These are phyloP conservation scores for Vitis hybrid DNA, from an alignment of 177 flowering plant genomes.

Conservation along the genomic window DNA sequence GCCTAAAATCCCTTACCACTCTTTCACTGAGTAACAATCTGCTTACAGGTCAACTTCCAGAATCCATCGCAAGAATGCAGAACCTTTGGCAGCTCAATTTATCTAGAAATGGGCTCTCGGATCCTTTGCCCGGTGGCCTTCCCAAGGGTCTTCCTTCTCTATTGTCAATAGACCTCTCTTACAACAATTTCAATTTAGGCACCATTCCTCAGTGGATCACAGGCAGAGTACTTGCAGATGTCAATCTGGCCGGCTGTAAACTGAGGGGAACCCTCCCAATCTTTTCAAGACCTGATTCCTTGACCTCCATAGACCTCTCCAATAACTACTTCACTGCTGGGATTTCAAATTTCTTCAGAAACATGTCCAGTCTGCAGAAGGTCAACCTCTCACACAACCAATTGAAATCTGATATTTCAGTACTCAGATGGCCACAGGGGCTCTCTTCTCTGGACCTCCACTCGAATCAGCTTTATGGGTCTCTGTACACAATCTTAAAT, in stretches of 20 bases:
- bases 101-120: slow-evolving; percentile 70
- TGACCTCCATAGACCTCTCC: slow-evolving; percentile 77
- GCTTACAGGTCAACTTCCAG: slow-evolving; percentile 72
- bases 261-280: slow-evolving; percentile 66
- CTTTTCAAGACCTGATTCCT: slow-evolving; percentile 53
- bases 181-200: slow-evolving; percentile 67
- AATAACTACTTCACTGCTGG: slow-evolving; percentile 58
- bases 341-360: slow-evolving; percentile 49
- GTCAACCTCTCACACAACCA: slow-evolving; percentile 74
- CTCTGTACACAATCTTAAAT: slow-evolving; percentile 48
- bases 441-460: slow-evolving; percentile 61
- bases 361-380: slow-evolving; percentile 58
- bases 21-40: slow-evolving; percentile 58
- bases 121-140: slow-evolving; percentile 53
- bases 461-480: slow-evolving; percentile 67
- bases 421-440: slow-evolving; percentile 49
- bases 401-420: slow-evolving; percentile 52
- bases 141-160: slow-evolving; percentile 65
- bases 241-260: slow-evolving; percentile 78
- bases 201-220: slow-evolving; percentile 77
- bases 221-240: slow-evolving; percentile 53
- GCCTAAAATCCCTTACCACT: slow-evolving; percentile 54
- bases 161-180: slow-evolving; percentile 78
- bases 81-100: slow-evolving; percentile 78
- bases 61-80: slow-evolving; percentile 53